These are phyloP conservation scores for Solanum chmielewskii DNA, from an alignment of 257 asterid genomes.

Conservation along the genomic window DNA sequence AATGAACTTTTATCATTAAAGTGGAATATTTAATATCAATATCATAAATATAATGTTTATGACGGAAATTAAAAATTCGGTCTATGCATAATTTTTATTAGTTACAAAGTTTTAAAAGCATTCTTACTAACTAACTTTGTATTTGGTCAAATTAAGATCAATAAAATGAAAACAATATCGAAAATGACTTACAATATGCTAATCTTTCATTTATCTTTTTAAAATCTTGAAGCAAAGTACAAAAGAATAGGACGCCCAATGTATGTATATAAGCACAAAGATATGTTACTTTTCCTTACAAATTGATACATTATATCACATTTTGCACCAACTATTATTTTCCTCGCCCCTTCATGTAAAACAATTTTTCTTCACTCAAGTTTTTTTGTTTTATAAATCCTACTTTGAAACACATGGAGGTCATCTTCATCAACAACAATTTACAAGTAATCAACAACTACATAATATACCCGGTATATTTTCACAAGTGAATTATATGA, in stretches of 20 bases:
- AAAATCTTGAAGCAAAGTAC: conserved; percentile 9
- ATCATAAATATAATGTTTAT: not conserved
- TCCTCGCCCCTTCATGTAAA: conserved; percentile 3
- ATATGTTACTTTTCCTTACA: conserved; percentile 1
- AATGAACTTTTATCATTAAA: too few species aligned
- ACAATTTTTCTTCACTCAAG: conserved; percentile 1
- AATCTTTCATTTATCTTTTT: conserved; percentile 1
- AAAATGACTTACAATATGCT: not conserved
- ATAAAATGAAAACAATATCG: too few species aligned
- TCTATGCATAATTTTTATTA: not conserved
- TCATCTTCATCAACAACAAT: not conserved
- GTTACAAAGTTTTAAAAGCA: too few species aligned
- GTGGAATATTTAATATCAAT: too few species aligned
- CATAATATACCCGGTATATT: not conserved
- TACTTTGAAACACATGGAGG: not conserved
- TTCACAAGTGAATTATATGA: not conserved
- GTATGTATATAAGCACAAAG: not conserved
- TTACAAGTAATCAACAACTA: not conserved
- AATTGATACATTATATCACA: conserved; percentile 52
- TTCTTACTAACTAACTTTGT: too few species aligned
- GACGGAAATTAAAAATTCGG: not conserved
- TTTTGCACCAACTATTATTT: not conserved
- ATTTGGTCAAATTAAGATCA: too few species aligned
- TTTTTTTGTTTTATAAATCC: not conserved
- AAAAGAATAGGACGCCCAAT: not conserved